A percentile compares a stretch with the other conserved stretches of the same genome.
Evolutionary conservation across 1,284 basidiomycete species (phyloP).

Genomic region (Cerioporus squamosus): DNA sequence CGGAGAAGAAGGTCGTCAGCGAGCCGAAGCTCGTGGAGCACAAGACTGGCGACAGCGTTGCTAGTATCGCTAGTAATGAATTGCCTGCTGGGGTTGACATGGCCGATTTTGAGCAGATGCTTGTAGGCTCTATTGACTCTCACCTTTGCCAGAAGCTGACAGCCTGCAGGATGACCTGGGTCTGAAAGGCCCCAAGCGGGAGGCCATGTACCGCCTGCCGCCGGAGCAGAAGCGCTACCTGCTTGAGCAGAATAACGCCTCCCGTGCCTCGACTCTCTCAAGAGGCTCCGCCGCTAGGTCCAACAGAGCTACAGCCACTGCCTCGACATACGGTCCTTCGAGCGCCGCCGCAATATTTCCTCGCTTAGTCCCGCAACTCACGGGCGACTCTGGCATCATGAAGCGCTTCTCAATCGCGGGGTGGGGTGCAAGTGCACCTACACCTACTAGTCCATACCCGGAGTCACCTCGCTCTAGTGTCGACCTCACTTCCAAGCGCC

Average conservation of each 20-base stretch:
- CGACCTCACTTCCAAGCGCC: slow-evolving; percentile 39
- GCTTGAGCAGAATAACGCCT: slow-evolving; percentile 54
- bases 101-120: slow-evolving; percentile 60
- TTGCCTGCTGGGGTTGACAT: slow-evolving; percentile 45
- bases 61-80: slow-evolving; percentile 9
- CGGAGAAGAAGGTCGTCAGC: slow-evolving; percentile 64
- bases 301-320: slow-evolving; percentile 32
- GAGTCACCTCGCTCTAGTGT: slow-evolving; percentile 42
- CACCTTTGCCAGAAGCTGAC: slow-evolving; percentile 2
- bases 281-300: slow-evolving; percentile 36
- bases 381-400: slow-evolving; percentile 69
- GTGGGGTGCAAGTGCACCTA: slow-evolving; percentile 50
- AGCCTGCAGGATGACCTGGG: slow-evolving; percentile 66
- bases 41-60: slow-evolving; percentile 36
- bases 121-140: slow-evolving; percentile 50
- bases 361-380: slow-evolving; percentile 67
- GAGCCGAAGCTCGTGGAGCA: slow-evolving; percentile 63
- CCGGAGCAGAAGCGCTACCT: slow-evolving; percentile 73
- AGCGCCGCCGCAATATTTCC: slow-evolving; percentile 58
- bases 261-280: slow-evolving; percentile 39
- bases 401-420: slow-evolving; percentile 75
- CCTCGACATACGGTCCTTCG: slow-evolving; percentile 63
- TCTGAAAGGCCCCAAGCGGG: slow-evolving; percentile 71
- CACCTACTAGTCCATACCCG: slow-evolving; percentile 38
- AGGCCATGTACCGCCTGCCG: slow-evolving; percentile 68